Conservation (phyloP, 2,329 filamentous ascomycete species). For the Claviceps arundinis region DNA sequence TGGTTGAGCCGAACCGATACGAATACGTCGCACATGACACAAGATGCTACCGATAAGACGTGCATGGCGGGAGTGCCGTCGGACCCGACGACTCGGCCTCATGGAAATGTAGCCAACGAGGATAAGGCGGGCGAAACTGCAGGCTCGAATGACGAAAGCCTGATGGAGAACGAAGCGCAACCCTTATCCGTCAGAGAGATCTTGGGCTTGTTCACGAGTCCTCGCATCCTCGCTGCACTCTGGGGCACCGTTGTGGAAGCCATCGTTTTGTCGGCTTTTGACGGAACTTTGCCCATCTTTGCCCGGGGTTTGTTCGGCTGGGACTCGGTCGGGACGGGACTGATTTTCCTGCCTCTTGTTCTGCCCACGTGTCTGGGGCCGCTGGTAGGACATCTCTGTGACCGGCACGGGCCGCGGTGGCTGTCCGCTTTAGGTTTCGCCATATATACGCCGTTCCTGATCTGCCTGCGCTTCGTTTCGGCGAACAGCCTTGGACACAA, state of each 20-base stretch:
- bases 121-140: too few species aligned
- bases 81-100: too few species aligned
- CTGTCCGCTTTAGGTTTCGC: slow-evolving; percentile 20
- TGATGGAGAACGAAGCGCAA: not conserved
- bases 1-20: slow-evolving; percentile 10
- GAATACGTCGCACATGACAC: not conserved
- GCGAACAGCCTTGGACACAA: slow-evolving; percentile 18
- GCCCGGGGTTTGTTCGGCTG: slow-evolving; percentile 18
- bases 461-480: slow-evolving; percentile 20
- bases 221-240: slow-evolving; percentile 20
- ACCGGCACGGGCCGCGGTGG: slow-evolving; percentile 23
- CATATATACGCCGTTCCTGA: slow-evolving; percentile 19
- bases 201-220: slow-evolving; percentile 15
- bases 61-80: not conserved
- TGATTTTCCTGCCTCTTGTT: slow-evolving; percentile 22
- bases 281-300: slow-evolving; percentile 21
- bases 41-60: not conserved
- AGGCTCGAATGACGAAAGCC: not conserved
- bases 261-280: slow-evolving; percentile 19
- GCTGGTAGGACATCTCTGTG: slow-evolving; percentile 17
- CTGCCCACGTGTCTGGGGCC: slow-evolving; percentile 19
- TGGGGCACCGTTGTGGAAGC: slow-evolving; percentile 22
- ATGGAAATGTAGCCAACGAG: too few species aligned
- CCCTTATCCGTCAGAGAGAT: slow-evolving; percentile 9
- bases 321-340: slow-evolving; percentile 20